These are phyloP conservation scores for Camelina neglecta DNA, from an alignment of 345 rosid species.

Conservation along the genomic window DNA sequence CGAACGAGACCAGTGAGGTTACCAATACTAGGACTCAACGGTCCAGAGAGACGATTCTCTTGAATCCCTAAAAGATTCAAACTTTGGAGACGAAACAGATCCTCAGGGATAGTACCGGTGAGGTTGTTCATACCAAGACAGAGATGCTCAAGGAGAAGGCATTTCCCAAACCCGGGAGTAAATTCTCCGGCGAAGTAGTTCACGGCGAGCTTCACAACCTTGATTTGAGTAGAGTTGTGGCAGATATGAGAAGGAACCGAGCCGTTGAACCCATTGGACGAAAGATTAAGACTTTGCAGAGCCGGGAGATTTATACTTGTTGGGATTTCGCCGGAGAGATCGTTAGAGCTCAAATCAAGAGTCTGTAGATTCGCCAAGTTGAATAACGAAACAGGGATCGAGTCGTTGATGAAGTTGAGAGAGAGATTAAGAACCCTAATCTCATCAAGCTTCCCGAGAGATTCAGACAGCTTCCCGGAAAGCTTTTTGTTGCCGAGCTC, in stretches of 20 bases:
- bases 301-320: slow-evolving; percentile 52
- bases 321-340: slow-evolving; percentile 56
- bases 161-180: slow-evolving; percentile 52
- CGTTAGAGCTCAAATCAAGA: slow-evolving; percentile 68
- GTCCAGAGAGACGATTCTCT: slow-evolving; percentile 62
- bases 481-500: slow-evolving; percentile 52
- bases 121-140: slow-evolving; percentile 69
- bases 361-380: slow-evolving; percentile 47
- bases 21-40: slow-evolving; percentile 48
- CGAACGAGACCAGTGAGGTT: slow-evolving; percentile 55
- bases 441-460: slow-evolving; percentile 53
- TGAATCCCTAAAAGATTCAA: slow-evolving; percentile 55
- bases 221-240: slow-evolving; percentile 49
- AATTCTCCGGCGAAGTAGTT: slow-evolving; percentile 65
- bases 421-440: slow-evolving; percentile 67
- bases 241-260: slow-evolving; percentile 62
- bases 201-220: slow-evolving; percentile 47
- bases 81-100: slow-evolving; percentile 53
- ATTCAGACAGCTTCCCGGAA: slow-evolving; percentile 54
- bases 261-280: slow-evolving; percentile 52
- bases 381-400: slow-evolving; percentile 62
- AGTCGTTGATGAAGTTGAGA: slow-evolving; percentile 51
- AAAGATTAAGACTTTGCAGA: slow-evolving; percentile 51
- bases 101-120: slow-evolving; percentile 56
- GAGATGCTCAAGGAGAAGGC: slow-evolving; percentile 54